Evolutionary conservation across 768 basidiomycete species (phyloP).

Genomic region (Neoboletus magnificus): DNA sequence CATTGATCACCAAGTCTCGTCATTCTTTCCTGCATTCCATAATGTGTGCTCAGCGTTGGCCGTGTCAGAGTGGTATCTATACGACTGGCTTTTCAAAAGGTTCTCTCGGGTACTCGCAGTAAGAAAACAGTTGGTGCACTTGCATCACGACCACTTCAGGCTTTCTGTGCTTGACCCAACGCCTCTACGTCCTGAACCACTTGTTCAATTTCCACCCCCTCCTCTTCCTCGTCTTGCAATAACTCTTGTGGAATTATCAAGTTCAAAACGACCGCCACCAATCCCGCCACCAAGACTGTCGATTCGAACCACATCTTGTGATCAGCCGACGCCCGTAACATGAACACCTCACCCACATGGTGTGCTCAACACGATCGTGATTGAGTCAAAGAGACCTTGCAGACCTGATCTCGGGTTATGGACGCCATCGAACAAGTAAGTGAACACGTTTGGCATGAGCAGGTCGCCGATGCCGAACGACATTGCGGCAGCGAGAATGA

Average conservation of each 20-base stretch:
- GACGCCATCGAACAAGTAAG: conserved; percentile 67
- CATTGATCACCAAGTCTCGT: neutral
- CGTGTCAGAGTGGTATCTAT: neutral
- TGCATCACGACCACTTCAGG: neutral
- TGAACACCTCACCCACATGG: conserved; percentile 56
- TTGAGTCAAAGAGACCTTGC: conserved; percentile 68
- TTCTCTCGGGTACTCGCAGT: neutral
- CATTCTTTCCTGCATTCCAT: neutral
- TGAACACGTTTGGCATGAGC: conserved; percentile 61
- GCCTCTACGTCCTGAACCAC: conserved; percentile 26
- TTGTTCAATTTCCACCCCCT: conserved; percentile 15
- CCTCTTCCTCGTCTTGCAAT: conserved; percentile 21
- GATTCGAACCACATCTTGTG: neutral
- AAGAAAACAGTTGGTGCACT: neutral
- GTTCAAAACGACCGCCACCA: conserved; percentile 59
- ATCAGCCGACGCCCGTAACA: neutral
- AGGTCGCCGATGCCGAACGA: conserved; percentile 71
- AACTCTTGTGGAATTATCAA: conserved; percentile 46
- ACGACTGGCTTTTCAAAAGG: neutral
- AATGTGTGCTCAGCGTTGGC: neutral
- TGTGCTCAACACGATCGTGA: conserved; percentile 76
- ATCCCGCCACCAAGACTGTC: conserved; percentile 53
- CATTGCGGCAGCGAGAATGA: conserved; percentile 66
- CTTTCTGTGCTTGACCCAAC: neutral
- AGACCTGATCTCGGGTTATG: conserved; percentile 50